Evolutionary conservation across 306 rosid species (phyloP).

Genomic region (Macrotyloma uniflorum): DNA sequence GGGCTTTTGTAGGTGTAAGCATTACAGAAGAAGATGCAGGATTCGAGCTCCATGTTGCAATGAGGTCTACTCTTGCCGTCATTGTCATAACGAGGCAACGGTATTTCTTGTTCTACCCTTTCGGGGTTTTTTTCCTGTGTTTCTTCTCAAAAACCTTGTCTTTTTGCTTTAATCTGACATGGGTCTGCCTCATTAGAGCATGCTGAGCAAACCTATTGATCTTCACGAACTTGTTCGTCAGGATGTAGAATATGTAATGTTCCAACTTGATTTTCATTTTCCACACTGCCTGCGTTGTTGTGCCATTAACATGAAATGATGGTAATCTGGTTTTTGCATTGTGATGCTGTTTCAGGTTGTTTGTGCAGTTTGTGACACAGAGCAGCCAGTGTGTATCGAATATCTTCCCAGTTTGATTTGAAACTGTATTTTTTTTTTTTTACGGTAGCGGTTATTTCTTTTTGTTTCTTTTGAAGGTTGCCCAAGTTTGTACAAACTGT

Average conservation of each 20-base stretch:
- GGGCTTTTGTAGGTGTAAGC: constrained; percentile 67
- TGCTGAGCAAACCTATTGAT: constrained; percentile 68
- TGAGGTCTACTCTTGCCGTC: constrained; percentile 90
- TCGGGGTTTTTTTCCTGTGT: background rate
- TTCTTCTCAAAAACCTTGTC: constrained; percentile 6
- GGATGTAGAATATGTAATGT: constrained; percentile 69
- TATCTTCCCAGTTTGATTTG: constrained; percentile 9
- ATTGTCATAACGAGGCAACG: constrained; percentile 91
- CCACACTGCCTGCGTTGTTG: background rate
- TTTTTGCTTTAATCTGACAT: constrained; percentile 39
- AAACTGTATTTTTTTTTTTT: background rate
- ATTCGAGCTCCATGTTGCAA: constrained; percentile 96
- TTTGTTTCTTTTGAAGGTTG: constrained; percentile 51
- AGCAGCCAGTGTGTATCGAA: constrained; percentile 75
- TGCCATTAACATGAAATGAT: constrained; percentile 4
- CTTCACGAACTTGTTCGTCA: constrained; percentile 77
- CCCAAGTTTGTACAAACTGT: constrained; percentile 90
- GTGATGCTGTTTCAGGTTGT: constrained; percentile 69
- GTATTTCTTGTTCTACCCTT: constrained; percentile 39
- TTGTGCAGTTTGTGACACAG: constrained; percentile 94
- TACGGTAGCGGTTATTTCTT: constrained; percentile 2
- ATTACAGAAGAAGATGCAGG: constrained; percentile 90
- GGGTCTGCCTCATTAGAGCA: constrained; percentile 56
- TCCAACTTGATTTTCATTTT: constrained; percentile 5
- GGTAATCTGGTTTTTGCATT: constrained; percentile 5